Evolutionary conservation across 169 alveolate species (phyloP).

Genomic region (Plasmodium knowlesi): DNA sequence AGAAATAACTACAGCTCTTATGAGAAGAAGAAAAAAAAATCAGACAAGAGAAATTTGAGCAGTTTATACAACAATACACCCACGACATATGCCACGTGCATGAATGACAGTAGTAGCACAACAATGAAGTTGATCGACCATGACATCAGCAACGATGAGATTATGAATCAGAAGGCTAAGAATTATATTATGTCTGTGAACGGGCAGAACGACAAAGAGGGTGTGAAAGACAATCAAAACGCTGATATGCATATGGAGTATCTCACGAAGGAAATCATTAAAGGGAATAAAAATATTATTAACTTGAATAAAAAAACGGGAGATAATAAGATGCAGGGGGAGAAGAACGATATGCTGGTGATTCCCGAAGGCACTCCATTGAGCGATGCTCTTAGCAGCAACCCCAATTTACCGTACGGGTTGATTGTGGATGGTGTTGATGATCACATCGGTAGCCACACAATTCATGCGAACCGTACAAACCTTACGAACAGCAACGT

Average conservation of each 20-base stretch:
- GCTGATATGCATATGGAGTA: not conserved
- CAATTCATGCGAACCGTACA: not conserved
- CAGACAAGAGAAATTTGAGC: not conserved
- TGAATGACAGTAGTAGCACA: not conserved
- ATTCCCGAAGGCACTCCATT: not conserved
- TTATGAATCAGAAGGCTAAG: not conserved
- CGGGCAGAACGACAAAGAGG: not conserved
- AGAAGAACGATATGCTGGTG: not conserved
- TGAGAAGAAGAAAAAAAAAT: conserved; percentile 20
- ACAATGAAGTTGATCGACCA: not conserved
- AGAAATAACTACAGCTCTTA: conserved; percentile 9
- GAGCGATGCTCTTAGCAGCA: not conserved
- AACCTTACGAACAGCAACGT: not conserved
- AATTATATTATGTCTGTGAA: not conserved
- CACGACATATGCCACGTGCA: not conserved
- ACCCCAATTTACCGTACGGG: not conserved
- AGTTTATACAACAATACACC: not conserved
- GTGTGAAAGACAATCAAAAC: not conserved
- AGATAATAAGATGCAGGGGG: not conserved
- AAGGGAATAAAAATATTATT: not conserved
- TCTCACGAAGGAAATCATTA: not conserved
- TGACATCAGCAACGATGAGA: not conserved
- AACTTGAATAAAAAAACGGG: not conserved
- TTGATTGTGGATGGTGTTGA: not conserved
- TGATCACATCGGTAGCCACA: not conserved